Evolutionary conservation across 306 rosid genomes (phyloP).

Genomic region (Arachis hypogaea): DNA sequence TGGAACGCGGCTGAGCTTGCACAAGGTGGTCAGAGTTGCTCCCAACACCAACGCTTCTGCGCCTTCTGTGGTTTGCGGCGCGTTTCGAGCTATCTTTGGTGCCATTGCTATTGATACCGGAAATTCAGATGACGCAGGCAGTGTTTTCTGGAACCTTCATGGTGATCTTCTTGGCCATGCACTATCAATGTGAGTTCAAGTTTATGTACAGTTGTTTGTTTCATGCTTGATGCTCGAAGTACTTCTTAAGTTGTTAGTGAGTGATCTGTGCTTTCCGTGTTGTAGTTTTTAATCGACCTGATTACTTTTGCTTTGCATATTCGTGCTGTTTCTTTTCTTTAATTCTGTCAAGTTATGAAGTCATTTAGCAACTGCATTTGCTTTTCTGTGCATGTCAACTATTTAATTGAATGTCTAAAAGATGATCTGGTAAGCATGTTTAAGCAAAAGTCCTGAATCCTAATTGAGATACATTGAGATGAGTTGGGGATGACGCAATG

Average conservation of each 20-base stretch:
- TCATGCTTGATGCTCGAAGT: slow-evolving; percentile 5
- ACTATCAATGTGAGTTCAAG: slow-evolving; percentile 29
- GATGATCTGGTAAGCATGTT: not conserved
- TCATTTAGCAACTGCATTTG: not conserved
- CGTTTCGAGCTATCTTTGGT: slow-evolving; percentile 72
- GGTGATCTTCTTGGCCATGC: slow-evolving; percentile 44
- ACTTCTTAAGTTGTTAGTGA: not conserved
- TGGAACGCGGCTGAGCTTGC: slow-evolving; percentile 51
- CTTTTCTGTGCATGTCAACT: slow-evolving; percentile 1
- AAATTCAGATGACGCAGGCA: slow-evolving; percentile 57
- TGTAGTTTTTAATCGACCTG: slow-evolving; percentile 10
- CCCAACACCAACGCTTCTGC: slow-evolving; percentile 63
- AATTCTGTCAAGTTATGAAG: too few species aligned
- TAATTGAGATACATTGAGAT: not conserved
- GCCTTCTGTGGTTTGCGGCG: slow-evolving; percentile 64
- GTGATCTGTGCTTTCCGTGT: not conserved
- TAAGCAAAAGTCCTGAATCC: not conserved
- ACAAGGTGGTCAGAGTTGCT: slow-evolving; percentile 67
- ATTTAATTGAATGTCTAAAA: not conserved
- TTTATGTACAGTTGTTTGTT: not conserved
- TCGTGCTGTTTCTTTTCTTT: too few species aligned
- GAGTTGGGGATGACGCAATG: slow-evolving; percentile 1
- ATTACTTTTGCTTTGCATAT: too few species aligned
- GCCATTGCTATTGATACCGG: slow-evolving; percentile 69
- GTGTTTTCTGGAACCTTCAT: slow-evolving; percentile 57